Percentiles rank a stretch among this genome's conserved stretches.
Conservation (phyloP, 768 basidiomycete species). For the Tulasnella calospora region DNA sequence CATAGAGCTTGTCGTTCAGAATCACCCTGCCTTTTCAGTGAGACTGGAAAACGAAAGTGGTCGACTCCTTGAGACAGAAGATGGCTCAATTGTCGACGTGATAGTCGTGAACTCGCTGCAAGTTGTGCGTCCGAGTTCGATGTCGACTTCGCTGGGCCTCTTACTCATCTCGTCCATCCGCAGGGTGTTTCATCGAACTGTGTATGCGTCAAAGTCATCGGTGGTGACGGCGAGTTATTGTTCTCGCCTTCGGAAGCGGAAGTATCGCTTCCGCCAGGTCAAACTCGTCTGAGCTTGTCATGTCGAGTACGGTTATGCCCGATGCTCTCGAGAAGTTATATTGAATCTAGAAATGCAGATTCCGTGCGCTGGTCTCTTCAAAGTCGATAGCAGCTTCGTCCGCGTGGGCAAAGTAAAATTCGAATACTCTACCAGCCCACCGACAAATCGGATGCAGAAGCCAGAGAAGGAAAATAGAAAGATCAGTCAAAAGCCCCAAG, state of each 20-base stretch:
- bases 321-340: background rate
- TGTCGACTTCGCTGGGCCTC: slow-evolving; percentile 18
- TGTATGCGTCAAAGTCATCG: slow-evolving; percentile 53
- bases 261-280: slow-evolving; percentile 52
- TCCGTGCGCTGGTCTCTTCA: slow-evolving; percentile 61
- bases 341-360: slow-evolving; percentile 45
- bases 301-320: slow-evolving; percentile 58
- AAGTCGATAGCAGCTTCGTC: slow-evolving; percentile 63
- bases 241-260: slow-evolving; percentile 49
- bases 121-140: slow-evolving; percentile 52
- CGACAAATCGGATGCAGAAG: background rate
- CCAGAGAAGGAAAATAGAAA: background rate
- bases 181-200: slow-evolving; percentile 61
- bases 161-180: background rate
- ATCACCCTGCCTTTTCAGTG: slow-evolving; percentile 65
- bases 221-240: slow-evolving; percentile 54
- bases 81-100: slow-evolving; percentile 60
- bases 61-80: slow-evolving; percentile 52
- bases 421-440: slow-evolving; percentile 45
- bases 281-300: slow-evolving; percentile 53
- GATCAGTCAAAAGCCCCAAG: background rate
- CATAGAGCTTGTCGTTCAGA: slow-evolving; percentile 60
- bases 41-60: slow-evolving; percentile 45
- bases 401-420: slow-evolving; percentile 59
- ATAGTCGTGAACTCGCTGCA: slow-evolving; percentile 63